Evolutionary conservation across 345 rosid genomes (phyloP).

Genomic region (Dovyalis caffra): DNA sequence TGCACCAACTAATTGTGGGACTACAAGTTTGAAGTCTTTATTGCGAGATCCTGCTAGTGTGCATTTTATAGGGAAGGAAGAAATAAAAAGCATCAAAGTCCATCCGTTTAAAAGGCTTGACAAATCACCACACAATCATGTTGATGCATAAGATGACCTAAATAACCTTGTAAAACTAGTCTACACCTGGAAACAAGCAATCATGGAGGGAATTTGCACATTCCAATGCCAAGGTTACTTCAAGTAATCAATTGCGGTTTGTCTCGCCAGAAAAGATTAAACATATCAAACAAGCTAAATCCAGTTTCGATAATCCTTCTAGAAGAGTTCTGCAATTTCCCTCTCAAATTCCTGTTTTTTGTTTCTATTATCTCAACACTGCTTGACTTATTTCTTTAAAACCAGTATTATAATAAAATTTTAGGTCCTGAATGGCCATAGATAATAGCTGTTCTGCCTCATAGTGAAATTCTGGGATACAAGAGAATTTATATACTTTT

Average conservation of each 20-base stretch:
- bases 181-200: background rate
- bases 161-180: background rate
- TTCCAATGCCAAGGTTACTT: background rate
- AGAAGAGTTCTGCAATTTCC: background rate
- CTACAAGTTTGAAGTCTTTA: constrained; percentile 38
- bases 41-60: constrained; percentile 48
- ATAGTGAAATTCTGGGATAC: too few relatives aligned
- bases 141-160: background rate
- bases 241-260: background rate
- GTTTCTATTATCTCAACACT: background rate
- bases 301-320: background rate
- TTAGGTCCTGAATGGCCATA: background rate
- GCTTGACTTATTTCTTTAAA: background rate
- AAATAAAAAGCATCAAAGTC: background rate
- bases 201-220: background rate
- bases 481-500: too few relatives aligned
- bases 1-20: constrained; percentile 68
- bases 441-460: background rate
- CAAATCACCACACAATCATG: background rate
- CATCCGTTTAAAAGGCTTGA: background rate
- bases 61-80: background rate
- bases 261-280: background rate
- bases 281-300: background rate
- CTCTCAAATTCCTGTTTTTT: background rate
- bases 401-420: background rate